phyloP scores from a whole-genome alignment of 352 stramenopile genomes.

The Globisporangium lucens region DNA sequence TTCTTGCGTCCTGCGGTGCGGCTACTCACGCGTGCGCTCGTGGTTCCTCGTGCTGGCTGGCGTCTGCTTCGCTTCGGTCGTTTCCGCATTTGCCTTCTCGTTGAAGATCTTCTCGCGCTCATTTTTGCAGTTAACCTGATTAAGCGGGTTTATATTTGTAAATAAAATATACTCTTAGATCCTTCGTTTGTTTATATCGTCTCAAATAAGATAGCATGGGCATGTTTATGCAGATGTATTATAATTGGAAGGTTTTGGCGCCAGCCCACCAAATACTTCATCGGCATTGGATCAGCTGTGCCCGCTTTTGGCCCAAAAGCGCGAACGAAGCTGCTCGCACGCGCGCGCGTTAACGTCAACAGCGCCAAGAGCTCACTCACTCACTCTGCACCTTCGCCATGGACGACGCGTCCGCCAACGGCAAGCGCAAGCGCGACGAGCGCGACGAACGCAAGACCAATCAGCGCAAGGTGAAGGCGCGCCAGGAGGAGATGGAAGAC shows the following conservation, averaged over 20 bases:
- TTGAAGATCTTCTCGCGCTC: conserved; percentile 11
- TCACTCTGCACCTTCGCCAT: conserved; percentile 3
- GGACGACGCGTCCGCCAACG: conserved; percentile 22
- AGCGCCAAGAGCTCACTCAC: background rate
- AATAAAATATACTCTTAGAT: background rate
- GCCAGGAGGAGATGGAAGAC: conserved; percentile 73
- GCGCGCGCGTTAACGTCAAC: background rate
- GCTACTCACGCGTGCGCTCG: conserved; percentile 2
- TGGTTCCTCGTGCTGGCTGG: background rate
- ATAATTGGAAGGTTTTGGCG: background rate
- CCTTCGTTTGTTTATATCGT: background rate
- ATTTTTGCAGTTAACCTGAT: background rate
- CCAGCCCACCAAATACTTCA: background rate
- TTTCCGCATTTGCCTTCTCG: conserved; percentile 11
- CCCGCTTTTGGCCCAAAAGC: background rate
- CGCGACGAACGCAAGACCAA: conserved; percentile 35
- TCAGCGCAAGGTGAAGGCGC: conserved; percentile 43
- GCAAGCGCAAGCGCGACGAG: conserved; percentile 71
- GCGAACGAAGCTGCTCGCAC: conserved; percentile 6
- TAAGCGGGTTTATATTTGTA: background rate
- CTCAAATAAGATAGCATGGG: background rate
- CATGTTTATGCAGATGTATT: background rate
- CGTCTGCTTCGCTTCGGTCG: background rate
- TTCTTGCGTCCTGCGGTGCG: background rate
- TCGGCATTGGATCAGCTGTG: conserved; percentile 2